Base-by-base conservation (phyloP, 176 grass and related monocot species). In the Melocanna baccifera region DNA sequence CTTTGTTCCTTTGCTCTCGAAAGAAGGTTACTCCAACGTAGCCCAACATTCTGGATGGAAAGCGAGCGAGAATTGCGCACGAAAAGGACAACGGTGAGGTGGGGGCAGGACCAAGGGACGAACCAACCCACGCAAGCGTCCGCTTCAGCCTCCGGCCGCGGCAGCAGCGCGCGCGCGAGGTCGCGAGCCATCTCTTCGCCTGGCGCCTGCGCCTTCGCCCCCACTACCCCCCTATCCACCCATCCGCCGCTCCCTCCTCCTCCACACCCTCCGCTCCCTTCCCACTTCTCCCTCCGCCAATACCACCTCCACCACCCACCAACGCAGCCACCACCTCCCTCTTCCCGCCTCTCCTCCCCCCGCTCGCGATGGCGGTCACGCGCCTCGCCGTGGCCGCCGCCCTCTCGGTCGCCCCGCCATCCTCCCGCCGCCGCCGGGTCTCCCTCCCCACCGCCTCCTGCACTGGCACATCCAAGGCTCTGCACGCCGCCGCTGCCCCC, bases 361-460 rank as follows among this genome's bases (percentile, higher is more conserved):
- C 39, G 29, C 77, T 63, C 46, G 52, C 80, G 72, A 92, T 92
- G 91, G 87, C 85, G 64, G 84, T 90, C 76, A 87, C 85, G 81
- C 87, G 84, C 69, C 67, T 90, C 75, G 81, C 87, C 51, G 88
- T 90, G 87, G 81, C 91, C 76, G 87, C 84, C 81, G 66, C 85
- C 25, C 46, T 78, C 57, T 71, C 77, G 28, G 47, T 42, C 29
- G 64, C 81, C 37, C 87, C 91, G 56, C 84, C 72, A 3, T 89
- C 91, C 65, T 77, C 87, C 25, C 66, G 15, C 76, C 64, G 32
- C 84, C 81, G 71, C 70, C 22, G 69, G 25, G 43, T 7, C 7
- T 45, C 48, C 32, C 52, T 67, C 75, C 75, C 84, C 16, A 56
- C 67, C 16, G 10, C 71, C 55, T 43, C 52, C 62, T 30, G 6